These are phyloP conservation scores for Pseudopyricularia cyperi DNA, from an alignment of 2,329 filamentous ascomycete species.

Conservation along the genomic window DNA sequence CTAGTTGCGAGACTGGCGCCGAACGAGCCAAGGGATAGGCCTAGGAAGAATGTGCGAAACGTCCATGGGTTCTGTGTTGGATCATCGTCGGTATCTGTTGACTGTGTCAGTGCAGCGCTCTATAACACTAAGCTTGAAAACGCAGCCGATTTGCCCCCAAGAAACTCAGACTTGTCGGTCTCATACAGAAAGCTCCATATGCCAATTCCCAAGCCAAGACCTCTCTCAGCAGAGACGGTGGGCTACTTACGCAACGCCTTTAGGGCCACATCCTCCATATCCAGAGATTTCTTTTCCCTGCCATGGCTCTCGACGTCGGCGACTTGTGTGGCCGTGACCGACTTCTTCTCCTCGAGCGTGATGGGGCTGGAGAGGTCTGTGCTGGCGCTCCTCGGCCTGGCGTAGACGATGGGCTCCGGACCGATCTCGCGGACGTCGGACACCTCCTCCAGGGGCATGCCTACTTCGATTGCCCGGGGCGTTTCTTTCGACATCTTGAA, in stretches of 20 bases:
- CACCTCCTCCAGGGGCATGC: not conserved
- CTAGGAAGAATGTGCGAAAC: slow-evolving; percentile 8
- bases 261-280: slow-evolving; percentile 7
- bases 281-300: not conserved
- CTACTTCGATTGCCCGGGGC: not conserved
- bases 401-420: not conserved
- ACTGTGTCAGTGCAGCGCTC: not conserved
- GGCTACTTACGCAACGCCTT: slow-evolving; percentile 7
- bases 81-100: slow-evolving; percentile 8
- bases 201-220: not conserved
- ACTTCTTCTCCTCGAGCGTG: not conserved
- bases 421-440: not conserved
- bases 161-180: not conserved
- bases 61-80: slow-evolving; percentile 10
- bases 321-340: not conserved
- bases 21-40: not conserved
- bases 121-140: not conserved
- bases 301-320: slow-evolving; percentile 2
- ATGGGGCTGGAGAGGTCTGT: not conserved
- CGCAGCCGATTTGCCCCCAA: not conserved
- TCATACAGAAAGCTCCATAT: not conserved
- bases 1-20: not conserved
- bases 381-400: not conserved
- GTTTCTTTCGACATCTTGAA: not conserved
- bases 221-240: not conserved